Percentiles rank a stretch among this genome's conserved stretches.
Evolutionary conservation across 2,329 filamentous ascomycete genomes (phyloP).

Genomic region (Colletotrichum tamarilloi): DNA sequence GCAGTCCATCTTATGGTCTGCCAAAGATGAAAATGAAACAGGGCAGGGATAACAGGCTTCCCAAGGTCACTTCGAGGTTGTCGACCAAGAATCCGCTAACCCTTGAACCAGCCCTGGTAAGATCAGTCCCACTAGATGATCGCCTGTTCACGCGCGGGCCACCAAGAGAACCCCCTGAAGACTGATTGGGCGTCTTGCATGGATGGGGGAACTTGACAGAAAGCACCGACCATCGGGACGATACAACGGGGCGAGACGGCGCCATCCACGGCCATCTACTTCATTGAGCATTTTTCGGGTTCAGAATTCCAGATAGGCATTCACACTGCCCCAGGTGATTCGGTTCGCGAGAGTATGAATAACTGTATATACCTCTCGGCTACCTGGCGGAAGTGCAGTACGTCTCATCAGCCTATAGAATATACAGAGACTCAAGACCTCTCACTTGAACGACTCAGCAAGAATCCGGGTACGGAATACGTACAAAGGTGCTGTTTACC

Average conservation of each 20-base stretch:
- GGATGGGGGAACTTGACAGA: slow-evolving; percentile 27
- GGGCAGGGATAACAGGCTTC: slow-evolving; percentile 22
- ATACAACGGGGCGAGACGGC: slow-evolving; percentile 10
- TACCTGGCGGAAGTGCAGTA: neutral
- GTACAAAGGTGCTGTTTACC: neutral
- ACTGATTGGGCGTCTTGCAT: slow-evolving; percentile 23
- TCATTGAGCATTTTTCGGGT: neutral
- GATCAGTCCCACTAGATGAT: slow-evolving; percentile 11
- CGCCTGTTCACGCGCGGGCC: slow-evolving; percentile 28
- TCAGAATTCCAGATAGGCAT: neutral
- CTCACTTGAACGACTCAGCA: neutral
- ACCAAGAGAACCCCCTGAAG: slow-evolving; percentile 15
- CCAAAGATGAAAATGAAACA: slow-evolving; percentile 34
- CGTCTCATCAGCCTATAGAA: neutral
- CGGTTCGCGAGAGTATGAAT: neutral
- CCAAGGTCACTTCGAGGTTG: neutral
- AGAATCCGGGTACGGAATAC: neutral
- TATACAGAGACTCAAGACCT: neutral
- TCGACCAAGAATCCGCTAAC: neutral
- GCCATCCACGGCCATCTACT: neutral
- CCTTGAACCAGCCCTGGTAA: slow-evolving; percentile 9
- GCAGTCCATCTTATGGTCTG: slow-evolving; percentile 13
- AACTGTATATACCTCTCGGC: neutral
- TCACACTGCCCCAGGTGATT: neutral
- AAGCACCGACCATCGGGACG: slow-evolving; percentile 25